A percentile compares a stretch with the other conserved stretches of the same genome.
These are phyloP conservation scores for Pichia paraexigua DNA, from an alignment of 805 yeast genomes.

Conservation along the genomic window DNA sequence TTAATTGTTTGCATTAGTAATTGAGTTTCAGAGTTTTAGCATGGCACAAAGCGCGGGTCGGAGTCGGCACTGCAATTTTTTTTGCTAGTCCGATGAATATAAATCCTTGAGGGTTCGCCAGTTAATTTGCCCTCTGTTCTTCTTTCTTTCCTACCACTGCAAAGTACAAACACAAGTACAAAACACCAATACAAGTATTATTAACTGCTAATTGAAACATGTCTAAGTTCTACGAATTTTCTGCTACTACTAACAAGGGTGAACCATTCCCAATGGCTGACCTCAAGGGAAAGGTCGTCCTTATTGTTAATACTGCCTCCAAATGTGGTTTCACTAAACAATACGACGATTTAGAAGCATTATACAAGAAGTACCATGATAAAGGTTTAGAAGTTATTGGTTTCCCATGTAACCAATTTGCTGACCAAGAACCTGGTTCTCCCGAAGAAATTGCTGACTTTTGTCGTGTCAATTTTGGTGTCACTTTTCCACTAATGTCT, in stretches of 20 bases:
- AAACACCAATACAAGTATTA: too few species aligned
- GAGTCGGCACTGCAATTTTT: too few species aligned
- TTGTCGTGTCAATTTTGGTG: constrained; percentile 81
- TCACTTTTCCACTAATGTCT: constrained; percentile 78
- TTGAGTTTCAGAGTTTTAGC: too few species aligned
- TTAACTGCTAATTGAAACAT: constrained; percentile 11
- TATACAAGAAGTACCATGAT: constrained; percentile 57
- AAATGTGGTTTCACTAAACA: constrained; percentile 77
- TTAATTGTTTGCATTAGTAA: too few species aligned
- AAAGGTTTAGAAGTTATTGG: constrained; percentile 64
- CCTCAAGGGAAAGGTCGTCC: constrained; percentile 71
- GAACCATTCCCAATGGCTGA: constrained; percentile 51
- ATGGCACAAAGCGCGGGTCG: too few species aligned
- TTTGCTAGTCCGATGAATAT: too few species aligned
- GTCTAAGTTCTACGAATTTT: constrained; percentile 59
- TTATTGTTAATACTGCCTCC: constrained; percentile 83
- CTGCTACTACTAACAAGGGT: constrained; percentile 53
- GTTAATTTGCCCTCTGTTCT: too few species aligned
- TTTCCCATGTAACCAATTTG: constrained; percentile 91
- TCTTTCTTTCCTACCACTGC: too few species aligned
- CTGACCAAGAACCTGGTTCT: constrained; percentile 66
- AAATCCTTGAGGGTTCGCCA: too few species aligned
- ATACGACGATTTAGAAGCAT: constrained; percentile 58
- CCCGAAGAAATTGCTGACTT: constrained; percentile 63
- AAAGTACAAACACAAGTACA: too few species aligned